A percentile compares a stretch with the other conserved stretches of the same genome.
Evolutionary conservation across 2,329 filamentous ascomycete genomes (phyloP).

Genomic region (Epichloe sibirici): DNA sequence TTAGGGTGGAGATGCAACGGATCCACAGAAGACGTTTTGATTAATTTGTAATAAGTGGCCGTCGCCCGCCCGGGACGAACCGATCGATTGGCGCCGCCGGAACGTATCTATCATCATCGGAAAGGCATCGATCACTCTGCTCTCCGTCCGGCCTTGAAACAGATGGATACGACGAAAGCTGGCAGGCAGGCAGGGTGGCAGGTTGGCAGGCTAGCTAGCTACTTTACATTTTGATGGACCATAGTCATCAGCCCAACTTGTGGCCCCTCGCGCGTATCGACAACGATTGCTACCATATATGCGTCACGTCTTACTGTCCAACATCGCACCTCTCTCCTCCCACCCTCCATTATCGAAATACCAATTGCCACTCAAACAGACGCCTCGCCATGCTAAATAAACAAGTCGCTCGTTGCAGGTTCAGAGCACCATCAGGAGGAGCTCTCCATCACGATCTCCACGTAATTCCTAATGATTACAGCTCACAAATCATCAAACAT

Average conservation of each 20-base stretch:
- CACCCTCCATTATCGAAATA: neutral
- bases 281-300: neutral
- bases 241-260: too few relatives aligned
- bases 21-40: neutral
- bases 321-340: neutral
- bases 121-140: neutral
- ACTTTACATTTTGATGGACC: too few relatives aligned
- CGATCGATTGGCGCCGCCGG: neutral
- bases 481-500: constrained; percentile 38
- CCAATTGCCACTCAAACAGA: neutral
- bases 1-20: neutral
- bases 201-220: too few relatives aligned
- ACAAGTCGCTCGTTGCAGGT: neutral
- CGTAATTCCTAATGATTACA: neutral
- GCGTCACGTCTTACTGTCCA: neutral
- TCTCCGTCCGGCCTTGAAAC: too few relatives aligned
- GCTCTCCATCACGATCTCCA: neutral
- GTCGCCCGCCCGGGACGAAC: neutral
- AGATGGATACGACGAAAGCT: too few relatives aligned
- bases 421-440: neutral
- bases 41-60: neutral
- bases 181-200: too few relatives aligned
- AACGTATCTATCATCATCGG: neutral
- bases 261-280: too few relatives aligned
- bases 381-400: constrained; percentile 4